Evolutionary conservation across 2,329 filamentous ascomycete genomes (phyloP).

Genomic region (Neofusicoccum ribis): DNA sequence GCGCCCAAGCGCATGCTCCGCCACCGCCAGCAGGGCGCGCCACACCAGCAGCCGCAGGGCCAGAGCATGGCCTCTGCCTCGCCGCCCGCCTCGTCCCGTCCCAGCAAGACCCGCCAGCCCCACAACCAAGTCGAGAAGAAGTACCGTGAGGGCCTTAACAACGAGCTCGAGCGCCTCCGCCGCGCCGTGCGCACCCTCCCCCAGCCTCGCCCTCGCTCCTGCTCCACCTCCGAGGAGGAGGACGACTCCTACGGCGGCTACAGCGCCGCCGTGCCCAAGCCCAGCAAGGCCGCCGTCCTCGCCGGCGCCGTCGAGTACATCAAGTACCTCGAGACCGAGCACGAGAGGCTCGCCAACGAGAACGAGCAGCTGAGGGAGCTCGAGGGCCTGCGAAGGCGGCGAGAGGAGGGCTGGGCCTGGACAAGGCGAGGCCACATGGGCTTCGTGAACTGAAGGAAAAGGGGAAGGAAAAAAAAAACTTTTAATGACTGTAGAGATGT

Average conservation of each 20-base stretch:
- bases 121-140: slow-evolving; percentile 39
- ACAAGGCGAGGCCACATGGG: slow-evolving; percentile 13
- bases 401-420: slow-evolving; percentile 19
- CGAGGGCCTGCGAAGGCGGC: slow-evolving; percentile 14
- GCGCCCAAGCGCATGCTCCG: slow-evolving; percentile 15
- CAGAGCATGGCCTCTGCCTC: slow-evolving; percentile 4
- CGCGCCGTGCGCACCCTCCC: slow-evolving; percentile 32
- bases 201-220: slow-evolving; percentile 29
- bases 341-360: slow-evolving; percentile 26
- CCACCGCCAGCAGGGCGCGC: slow-evolving; percentile 3
- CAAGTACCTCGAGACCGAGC: slow-evolving; percentile 21
- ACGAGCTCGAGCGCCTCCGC: slow-evolving; percentile 33
- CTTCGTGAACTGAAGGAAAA: slow-evolving; percentile 9
- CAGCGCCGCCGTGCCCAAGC: slow-evolving; percentile 17
- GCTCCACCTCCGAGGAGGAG: slow-evolving; percentile 21
- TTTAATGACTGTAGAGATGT: slow-evolving; percentile 7
- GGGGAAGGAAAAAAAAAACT: background rate
- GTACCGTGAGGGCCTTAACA: slow-evolving; percentile 35
- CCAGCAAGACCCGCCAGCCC: slow-evolving; percentile 27
- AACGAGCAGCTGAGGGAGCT: slow-evolving; percentile 29
- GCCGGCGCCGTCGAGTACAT: slow-evolving; percentile 24
- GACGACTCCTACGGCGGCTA: slow-evolving; percentile 16
- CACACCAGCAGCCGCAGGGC: slow-evolving; percentile 2
- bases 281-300: slow-evolving; percentile 27
- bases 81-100: slow-evolving; percentile 17